These are phyloP conservation scores for Wallacemonas sp. DNA, from an alignment of 208 protist species.

Conservation along the genomic window DNA sequence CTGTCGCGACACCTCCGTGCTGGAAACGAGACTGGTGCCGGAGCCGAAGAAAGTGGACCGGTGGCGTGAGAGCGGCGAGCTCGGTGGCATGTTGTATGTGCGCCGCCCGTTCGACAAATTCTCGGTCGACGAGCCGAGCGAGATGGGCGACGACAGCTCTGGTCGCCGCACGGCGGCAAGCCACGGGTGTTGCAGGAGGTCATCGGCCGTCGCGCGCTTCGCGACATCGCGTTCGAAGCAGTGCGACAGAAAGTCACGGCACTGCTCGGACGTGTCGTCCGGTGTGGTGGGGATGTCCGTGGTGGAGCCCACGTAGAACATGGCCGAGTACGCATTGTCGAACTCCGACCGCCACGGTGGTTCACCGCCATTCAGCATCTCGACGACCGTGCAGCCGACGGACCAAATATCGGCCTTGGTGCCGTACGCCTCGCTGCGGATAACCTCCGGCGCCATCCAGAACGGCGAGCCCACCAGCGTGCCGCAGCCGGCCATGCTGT, in stretches of 20 bases:
- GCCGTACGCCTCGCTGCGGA: slow-evolving; percentile 81
- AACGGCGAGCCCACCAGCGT: slow-evolving; percentile 81
- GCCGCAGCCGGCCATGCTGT: slow-evolving; percentile 60
- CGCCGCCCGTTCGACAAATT: background rate
- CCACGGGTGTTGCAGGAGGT: slow-evolving; percentile 80
- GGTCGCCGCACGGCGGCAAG: slow-evolving; percentile 36
- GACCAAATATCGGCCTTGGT: slow-evolving; percentile 94
- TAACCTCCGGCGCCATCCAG: slow-evolving; percentile 91
- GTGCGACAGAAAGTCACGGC: slow-evolving; percentile 63
- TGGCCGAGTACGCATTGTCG: slow-evolving; percentile 80
- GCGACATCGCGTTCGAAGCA: slow-evolving; percentile 80
- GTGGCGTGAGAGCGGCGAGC: slow-evolving; percentile 7
- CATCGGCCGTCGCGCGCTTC: slow-evolving; percentile 66
- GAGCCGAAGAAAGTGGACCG: slow-evolving; percentile 12
- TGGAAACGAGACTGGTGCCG: background rate
- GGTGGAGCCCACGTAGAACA: slow-evolving; percentile 79
- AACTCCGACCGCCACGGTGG: slow-evolving; percentile 80
- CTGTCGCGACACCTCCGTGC: slow-evolving; percentile 5
- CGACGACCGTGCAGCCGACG: slow-evolving; percentile 91
- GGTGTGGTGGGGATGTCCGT: slow-evolving; percentile 70
- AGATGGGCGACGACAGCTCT: slow-evolving; percentile 3
- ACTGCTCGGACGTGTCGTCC: slow-evolving; percentile 70
- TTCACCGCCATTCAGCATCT: slow-evolving; percentile 88
- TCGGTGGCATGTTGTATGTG: slow-evolving; percentile 8
- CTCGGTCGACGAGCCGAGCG: background rate